Conservation (phyloP, 2,329 filamentous ascomycete species). For the Monilinia fructicola region DNA sequence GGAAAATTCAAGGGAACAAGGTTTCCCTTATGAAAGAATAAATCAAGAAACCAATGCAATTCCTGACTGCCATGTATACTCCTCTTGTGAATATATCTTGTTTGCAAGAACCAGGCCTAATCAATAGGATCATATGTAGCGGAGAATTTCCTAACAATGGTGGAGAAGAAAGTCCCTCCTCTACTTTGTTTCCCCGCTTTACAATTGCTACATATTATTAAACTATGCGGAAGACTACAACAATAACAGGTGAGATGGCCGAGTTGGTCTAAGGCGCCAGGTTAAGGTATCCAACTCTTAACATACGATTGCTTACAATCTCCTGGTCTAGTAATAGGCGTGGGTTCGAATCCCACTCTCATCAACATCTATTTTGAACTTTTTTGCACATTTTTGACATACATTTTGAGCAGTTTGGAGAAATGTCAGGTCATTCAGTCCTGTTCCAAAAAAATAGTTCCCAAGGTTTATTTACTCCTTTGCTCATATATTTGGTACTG, state of each 20-base stretch:
- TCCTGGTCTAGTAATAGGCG: constrained; percentile 21
- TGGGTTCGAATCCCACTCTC: constrained; percentile 21
- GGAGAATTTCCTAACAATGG: not conserved
- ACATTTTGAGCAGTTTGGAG: not conserved
- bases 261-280: constrained; percentile 21
- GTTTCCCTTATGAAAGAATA: not conserved
- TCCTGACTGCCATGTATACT: not conserved
- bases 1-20: not conserved
- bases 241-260: constrained; percentile 11
- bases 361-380: not conserved
- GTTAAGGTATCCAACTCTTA: constrained; percentile 10
- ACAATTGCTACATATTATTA: not conserved
- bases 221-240: rapidly evolving
- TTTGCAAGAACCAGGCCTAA: not conserved
- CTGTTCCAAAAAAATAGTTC: not conserved
- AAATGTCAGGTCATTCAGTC: not conserved
- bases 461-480: not conserved
- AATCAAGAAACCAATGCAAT: not conserved
- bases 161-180: not conserved
- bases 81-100: not conserved
- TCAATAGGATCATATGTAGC: not conserved
- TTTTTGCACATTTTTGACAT: not conserved
- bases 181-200: not conserved
- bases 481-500: not conserved
- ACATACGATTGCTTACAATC: not conserved